Evolutionary conservation across 371 early-diverging fungal species (phyloP), one percentile per base, ranked within the genome.

Genomic region (Mucor indicus): DNA sequence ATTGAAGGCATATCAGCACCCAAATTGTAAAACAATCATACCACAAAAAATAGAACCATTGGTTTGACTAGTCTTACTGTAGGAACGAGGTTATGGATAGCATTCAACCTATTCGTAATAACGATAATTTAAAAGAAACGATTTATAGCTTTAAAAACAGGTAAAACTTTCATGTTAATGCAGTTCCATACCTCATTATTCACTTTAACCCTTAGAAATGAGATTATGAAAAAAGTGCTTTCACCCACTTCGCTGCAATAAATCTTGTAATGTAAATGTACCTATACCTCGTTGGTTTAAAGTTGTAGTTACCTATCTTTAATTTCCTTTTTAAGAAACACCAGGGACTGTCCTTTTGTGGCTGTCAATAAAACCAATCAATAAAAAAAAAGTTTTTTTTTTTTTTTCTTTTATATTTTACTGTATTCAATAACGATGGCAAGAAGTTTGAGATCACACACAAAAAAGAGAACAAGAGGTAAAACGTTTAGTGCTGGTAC

Each of bases 1-100:
- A 64, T 75, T 19, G 67, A 75, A 36, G 75, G 75, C 12, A 61
- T 69, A 0, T 70, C 75, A 16, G 62, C 67, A 15, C 69, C 64
- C 6, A 53, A 54, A 40, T 55, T 53, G 70, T 74, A 65, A 51
- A 55, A 19, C 15, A 1, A 9, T 2, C 1, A 3, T 17, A 24
- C 11, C 11, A 27, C 5, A 27, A 27, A 27, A 27, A 32, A 32
- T 1, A 6, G 6, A 38, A 6, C 7, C 11, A 38, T n/a, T n/a
- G n/a, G n/a, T n/a, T n/a, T n/a, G n/a, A n/a, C n/a, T n/a, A 21
- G 20, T 3, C 7, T 6, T 19, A 38, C 21, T 19, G 9, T 42
- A 68, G 64, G 10, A 64, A 44, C 20, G 65, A 69, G 43, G 62
- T 62, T 2, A 42, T 32, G 19, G 65, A 69, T 30, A 54, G 55